These are phyloP conservation scores for Stagonosporopsis chrysanthemi DNA, from an alignment of 2,329 filamentous ascomycete species.

Conservation along the genomic window DNA sequence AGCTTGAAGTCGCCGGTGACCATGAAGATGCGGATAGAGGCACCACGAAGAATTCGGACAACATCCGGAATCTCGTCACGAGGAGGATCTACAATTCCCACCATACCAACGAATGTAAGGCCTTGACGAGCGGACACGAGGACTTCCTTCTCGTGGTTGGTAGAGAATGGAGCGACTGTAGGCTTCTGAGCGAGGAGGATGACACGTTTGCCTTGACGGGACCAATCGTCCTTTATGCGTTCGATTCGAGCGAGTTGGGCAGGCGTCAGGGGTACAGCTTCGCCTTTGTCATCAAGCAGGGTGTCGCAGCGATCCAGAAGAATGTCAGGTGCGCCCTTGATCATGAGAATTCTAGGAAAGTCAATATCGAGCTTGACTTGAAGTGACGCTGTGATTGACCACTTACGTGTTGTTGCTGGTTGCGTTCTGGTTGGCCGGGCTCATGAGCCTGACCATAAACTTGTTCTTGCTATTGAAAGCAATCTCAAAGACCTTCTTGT, in stretches of 20 bases:
- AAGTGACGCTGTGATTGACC: too few species aligned
- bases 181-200: constrained; percentile 71
- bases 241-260: constrained; percentile 59
- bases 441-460: constrained; percentile 74
- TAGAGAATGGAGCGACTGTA: constrained; percentile 52
- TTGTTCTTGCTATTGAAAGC: constrained; percentile 87
- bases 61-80: constrained; percentile 67
- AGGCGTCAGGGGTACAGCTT: constrained; percentile 57
- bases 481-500: constrained; percentile 67
- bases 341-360: constrained; percentile 63
- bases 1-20: constrained; percentile 81
- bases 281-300: constrained; percentile 65
- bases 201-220: constrained; percentile 71
- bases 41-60: constrained; percentile 68
- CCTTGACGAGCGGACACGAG: constrained; percentile 58
- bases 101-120: constrained; percentile 63
- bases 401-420: constrained; percentile 35
- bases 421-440: constrained; percentile 44
- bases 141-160: constrained; percentile 65
- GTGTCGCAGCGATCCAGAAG: constrained; percentile 69
- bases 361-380: constrained; percentile 17
- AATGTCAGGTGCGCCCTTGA: constrained; percentile 81
- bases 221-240: constrained; percentile 71
- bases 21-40: constrained; percentile 81
- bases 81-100: constrained; percentile 67